Percentiles rank a stretch among this genome's conserved stretches.
Evolutionary conservation across 139 green algal species (phyloP).

Genomic region (Dunaliella sp.): DNA sequence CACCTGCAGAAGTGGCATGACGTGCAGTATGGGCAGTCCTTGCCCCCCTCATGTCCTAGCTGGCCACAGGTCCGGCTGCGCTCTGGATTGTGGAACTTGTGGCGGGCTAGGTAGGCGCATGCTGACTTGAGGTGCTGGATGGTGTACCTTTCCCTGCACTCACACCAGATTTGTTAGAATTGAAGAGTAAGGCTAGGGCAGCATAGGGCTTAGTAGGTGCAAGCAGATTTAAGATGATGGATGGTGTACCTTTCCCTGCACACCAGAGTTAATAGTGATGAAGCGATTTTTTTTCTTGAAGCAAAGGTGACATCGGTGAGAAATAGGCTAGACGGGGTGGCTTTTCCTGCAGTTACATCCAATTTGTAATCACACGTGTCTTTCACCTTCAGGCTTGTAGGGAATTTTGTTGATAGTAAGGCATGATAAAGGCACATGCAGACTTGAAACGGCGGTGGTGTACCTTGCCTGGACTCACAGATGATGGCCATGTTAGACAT

Average conservation of each 20-base stretch:
- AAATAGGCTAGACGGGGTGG: background rate
- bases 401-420: background rate
- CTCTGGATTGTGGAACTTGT: background rate
- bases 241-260: background rate
- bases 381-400: too few relatives aligned
- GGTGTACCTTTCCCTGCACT: background rate
- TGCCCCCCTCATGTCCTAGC: background rate
- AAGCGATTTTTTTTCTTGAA: background rate
- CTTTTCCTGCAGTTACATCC: background rate
- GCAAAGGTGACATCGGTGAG: background rate
- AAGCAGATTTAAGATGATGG: background rate
- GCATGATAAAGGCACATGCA: background rate
- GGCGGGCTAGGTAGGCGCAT: background rate
- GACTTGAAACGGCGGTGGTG: background rate
- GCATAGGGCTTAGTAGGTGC: background rate
- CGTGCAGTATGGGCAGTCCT: background rate
- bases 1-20: background rate
- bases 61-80: background rate
- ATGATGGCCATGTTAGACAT: too few relatives aligned
- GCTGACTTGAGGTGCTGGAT: background rate
- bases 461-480: too few relatives aligned
- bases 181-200: too few relatives aligned
- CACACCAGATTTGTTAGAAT: too few relatives aligned
- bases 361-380: background rate
- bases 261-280: background rate